These are phyloP conservation scores for Smallanthus sonchifolius DNA, from an alignment of 129 eudicot species.

Conservation along the genomic window DNA sequence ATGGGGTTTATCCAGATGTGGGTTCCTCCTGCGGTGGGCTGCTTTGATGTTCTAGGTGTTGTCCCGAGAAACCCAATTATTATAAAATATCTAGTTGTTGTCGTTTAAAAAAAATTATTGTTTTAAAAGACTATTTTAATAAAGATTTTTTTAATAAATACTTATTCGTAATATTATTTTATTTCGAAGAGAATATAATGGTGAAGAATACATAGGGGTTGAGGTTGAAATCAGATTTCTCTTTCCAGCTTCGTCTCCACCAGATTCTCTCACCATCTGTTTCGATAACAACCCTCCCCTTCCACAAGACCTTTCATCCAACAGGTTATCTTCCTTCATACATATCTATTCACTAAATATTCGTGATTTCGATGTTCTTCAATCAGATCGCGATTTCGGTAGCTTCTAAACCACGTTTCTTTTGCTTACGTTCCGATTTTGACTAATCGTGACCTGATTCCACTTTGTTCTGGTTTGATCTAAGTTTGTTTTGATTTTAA, in stretches of 20 bases:
- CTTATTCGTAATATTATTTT: too few relatives aligned
- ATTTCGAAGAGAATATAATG: neutral
- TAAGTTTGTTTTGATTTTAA: conserved; percentile 9
- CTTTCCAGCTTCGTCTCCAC: conserved; percentile 25
- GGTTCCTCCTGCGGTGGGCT: too few relatives aligned
- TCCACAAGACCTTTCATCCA: conserved; percentile 24
- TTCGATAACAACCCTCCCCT: conserved; percentile 32
- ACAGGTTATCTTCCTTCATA: conserved; percentile 24
- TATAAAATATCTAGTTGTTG: too few relatives aligned
- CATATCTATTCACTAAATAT: neutral
- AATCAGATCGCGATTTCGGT: conserved; percentile 29
- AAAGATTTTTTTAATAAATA: too few relatives aligned
- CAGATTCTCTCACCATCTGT: conserved; percentile 29
- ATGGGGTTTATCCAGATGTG: too few relatives aligned
- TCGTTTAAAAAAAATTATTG: too few relatives aligned
- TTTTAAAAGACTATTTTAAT: too few relatives aligned
- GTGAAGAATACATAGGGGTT: neutral
- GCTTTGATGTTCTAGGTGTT: too few relatives aligned
- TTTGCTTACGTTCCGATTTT: conserved; percentile 8
- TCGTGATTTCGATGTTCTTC: conserved; percentile 16
- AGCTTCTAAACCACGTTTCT: conserved; percentile 5
- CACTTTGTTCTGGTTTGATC: conserved; percentile 20
- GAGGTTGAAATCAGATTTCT: conserved; percentile 2
- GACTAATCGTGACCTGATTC: conserved; percentile 16
- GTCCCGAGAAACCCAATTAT: too few relatives aligned